Evolutionary conservation across 1,284 basidiomycete genomes (phyloP).

Genomic region (Tylopilus orsonianus): DNA sequence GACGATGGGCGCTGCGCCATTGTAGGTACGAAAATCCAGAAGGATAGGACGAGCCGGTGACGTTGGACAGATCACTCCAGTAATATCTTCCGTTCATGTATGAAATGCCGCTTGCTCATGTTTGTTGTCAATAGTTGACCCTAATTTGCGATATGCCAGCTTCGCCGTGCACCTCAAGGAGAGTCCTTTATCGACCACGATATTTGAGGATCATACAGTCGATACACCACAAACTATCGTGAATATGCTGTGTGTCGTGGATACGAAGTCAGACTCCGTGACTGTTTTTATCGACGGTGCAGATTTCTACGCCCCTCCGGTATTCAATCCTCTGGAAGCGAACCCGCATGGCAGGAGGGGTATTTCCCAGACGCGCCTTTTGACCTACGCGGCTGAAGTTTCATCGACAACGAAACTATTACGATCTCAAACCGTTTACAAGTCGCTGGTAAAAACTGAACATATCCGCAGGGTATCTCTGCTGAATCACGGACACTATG

Average conservation of each 20-base stretch:
- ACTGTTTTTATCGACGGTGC: slow-evolving; percentile 37
- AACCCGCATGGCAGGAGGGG: slow-evolving; percentile 71
- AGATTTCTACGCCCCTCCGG: slow-evolving; percentile 54
- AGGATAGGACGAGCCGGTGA: slow-evolving; percentile 10
- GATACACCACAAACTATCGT: slow-evolving; percentile 39
- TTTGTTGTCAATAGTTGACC: slow-evolving; percentile 7
- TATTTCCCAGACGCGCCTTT: slow-evolving; percentile 78
- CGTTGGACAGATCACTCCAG: slow-evolving; percentile 11
- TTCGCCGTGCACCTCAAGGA: slow-evolving; percentile 21
- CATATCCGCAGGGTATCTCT: slow-evolving; percentile 49
- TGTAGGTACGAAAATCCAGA: slow-evolving; percentile 4
- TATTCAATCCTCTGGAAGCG: slow-evolving; percentile 62
- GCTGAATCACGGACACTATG: slow-evolving; percentile 56
- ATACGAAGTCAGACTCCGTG: background rate
- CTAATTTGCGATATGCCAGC: slow-evolving; percentile 52
- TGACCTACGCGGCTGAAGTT: slow-evolving; percentile 54
- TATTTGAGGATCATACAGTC: slow-evolving; percentile 56
- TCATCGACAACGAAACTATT: background rate
- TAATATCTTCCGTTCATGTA: background rate
- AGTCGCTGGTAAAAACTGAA: slow-evolving; percentile 47
- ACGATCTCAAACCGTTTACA: background rate
- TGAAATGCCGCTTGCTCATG: background rate
- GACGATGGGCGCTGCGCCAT: slow-evolving; percentile 29
- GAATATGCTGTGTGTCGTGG: slow-evolving; percentile 29
- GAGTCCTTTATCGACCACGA: slow-evolving; percentile 18